Base-by-base conservation (phyloP, 352 stramenopile species). In the Phytophthora pisi region DNA sequence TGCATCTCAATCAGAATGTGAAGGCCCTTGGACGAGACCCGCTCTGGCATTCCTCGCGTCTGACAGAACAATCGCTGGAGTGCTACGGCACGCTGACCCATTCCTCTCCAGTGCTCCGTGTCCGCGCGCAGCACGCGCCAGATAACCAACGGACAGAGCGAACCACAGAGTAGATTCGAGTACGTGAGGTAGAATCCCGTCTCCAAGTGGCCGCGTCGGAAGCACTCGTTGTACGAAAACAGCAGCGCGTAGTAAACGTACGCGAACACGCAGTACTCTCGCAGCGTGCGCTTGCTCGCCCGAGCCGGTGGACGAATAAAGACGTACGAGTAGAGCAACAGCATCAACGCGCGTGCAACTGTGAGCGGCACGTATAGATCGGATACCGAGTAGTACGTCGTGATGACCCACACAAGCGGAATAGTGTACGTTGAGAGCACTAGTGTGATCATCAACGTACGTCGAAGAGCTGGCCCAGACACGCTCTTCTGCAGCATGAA, bases 1-100 rank as follows among this genome's bases (percentile, higher is more conserved):
- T 90, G 79, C 81, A 89, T 89, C 57, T 89, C 79, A 40, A 89
- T 88, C 54, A 90, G 69, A 40, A 90, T 74, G 36, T 90, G 82
- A 8, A 90, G 73, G 1, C 81, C 80, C 16, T 87, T 73, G 3
- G 79, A 85, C 15, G 79, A 90, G 2, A 88, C 68, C 7, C 79
- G 77, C 52, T 90, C 79, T 0, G 66, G 68, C 9, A 88, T 65
- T 30, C 73, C 74, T 15, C 74, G 79, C 16, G 75, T 76, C 68
- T 88, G 77, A 20, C 72, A 77, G 49, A 84, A 82, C 36, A 83
- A 57, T 42, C 68, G 50, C 28, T 90, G 81, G 3, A 88, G 61
- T 1, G 69, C 68, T 20, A 75, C 68, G 50, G 79, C 81, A 40
- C 78, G 74, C 31, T 84, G 62, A 0, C 76, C 75, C 70, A 88